Base-by-base conservation (phyloP, 352 stramenopile species). In the Pythium inflatum region DNA sequence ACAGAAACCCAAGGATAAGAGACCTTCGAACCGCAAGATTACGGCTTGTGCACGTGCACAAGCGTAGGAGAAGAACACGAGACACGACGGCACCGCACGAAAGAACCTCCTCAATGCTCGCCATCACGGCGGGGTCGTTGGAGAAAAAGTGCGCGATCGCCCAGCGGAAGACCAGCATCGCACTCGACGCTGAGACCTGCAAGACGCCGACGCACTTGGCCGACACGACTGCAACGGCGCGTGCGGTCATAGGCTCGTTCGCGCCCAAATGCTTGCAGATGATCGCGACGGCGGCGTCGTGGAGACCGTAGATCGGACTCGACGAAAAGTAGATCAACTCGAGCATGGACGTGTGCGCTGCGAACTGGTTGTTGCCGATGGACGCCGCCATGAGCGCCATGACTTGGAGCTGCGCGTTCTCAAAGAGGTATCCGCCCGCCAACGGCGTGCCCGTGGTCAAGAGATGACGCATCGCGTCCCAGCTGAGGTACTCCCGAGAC, bases 281-380 rank as follows among this genome's bases (percentile, higher is more conserved):
- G 33, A 82, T 87, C 33, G 80, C 88, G 24, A 93, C 84, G 3
- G 84, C 79, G 18, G 72, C 82, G 46, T 77, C 82, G 16, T 89
- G 81, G 2, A 94, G 67, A 8, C 88, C 84, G 68, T 89, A 96
- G 36, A 94, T 86, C 9, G 82, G 84, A 79, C 71, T 99, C n/a
- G 85, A 91, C 38, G 87, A 77, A 67, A 96, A 90, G 71, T 90
- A 89, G 71, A 95, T 92, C 30, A 94, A 70, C 71, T 94, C 88
- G 76, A 95, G 89, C 87, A 94, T 95, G 18, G 86, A 80, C 66
- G 89, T 93, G 70, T 96, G 85, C 18, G 88, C 80, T 24, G 81
- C 85, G 14, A 96, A 72, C 61, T 94, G 85, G 5, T 90, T 64
- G 60, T 94, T 78, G 28, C 85, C 81, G 68, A 94, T 87, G 31